phyloP scores from a whole-genome alignment of 2,329 filamentous ascomycete species.

The Aspergillus uvarum region DNA sequence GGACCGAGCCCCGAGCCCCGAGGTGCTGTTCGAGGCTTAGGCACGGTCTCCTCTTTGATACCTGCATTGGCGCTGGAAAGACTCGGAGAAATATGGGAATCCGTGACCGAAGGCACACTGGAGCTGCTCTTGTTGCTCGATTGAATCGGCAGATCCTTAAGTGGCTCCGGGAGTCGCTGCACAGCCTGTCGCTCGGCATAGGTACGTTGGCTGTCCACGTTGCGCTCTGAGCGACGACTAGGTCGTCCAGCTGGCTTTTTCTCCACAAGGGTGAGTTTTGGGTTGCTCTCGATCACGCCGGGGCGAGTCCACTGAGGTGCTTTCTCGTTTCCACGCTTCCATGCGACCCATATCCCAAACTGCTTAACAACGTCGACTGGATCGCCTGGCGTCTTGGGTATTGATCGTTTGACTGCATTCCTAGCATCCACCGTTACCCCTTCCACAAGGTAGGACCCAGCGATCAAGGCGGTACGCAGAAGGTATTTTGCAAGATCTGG shows the following conservation, averaged over 20 bases:
- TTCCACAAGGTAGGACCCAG: slow-evolving; percentile 58
- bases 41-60: slow-evolving; percentile 29
- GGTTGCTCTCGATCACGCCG: slow-evolving; percentile 53
- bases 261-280: slow-evolving; percentile 48
- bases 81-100: slow-evolving; percentile 22
- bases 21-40: slow-evolving; percentile 47
- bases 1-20: slow-evolving; percentile 61
- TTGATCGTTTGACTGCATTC: slow-evolving; percentile 61
- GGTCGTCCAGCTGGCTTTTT: slow-evolving; percentile 58
- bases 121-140: slow-evolving; percentile 15
- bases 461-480: slow-evolving; percentile 62
- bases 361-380: slow-evolving; percentile 59
- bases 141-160: slow-evolving; percentile 18
- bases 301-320: slow-evolving; percentile 63
- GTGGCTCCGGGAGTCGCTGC: slow-evolving; percentile 34
- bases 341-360: slow-evolving; percentile 66
- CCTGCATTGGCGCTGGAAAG: slow-evolving; percentile 20
- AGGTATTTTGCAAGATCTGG: slow-evolving; percentile 61
- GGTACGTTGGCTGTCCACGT: slow-evolving; percentile 46
- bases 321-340: slow-evolving; percentile 65
- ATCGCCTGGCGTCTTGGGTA: slow-evolving; percentile 62
- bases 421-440: slow-evolving; percentile 59
- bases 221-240: slow-evolving; percentile 57
- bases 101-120: slow-evolving; percentile 27
- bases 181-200: slow-evolving; percentile 41